phyloP scores from a whole-genome alignment of 2,329 filamentous ascomycete genomes.

The Pseudogymnoascus sp. region DNA sequence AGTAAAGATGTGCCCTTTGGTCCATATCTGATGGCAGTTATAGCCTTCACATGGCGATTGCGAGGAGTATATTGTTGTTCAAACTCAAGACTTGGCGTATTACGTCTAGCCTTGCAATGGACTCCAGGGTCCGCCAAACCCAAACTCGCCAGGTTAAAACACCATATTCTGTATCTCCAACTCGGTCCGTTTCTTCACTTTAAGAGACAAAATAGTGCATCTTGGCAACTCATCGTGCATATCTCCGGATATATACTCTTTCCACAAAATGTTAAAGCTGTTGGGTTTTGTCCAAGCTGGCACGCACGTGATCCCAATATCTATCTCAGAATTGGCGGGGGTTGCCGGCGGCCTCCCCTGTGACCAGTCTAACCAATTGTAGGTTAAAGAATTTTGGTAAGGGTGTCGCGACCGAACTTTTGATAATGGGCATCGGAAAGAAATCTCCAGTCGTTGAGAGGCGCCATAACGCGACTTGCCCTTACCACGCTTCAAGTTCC shows the following conservation, averaged over 20 bases:
- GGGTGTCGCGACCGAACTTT: constrained; percentile 7
- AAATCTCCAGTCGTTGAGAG: background rate
- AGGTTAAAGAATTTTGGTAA: constrained; percentile 3
- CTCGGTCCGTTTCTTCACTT: background rate
- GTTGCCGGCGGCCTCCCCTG: background rate
- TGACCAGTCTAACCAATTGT: constrained; percentile 3
- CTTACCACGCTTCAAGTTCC: background rate
- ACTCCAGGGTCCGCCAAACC: background rate
- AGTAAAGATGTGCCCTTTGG: background rate
- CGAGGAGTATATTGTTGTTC: background rate
- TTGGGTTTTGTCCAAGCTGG: background rate
- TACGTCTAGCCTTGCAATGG: background rate
- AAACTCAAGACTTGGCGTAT: background rate
- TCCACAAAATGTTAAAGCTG: background rate
- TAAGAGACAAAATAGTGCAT: background rate
- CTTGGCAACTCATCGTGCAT: background rate
- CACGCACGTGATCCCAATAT: background rate
- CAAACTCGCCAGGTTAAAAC: background rate
- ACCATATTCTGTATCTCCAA: background rate
- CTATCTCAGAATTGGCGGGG: background rate
- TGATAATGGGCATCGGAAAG: background rate
- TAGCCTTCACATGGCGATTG: background rate
- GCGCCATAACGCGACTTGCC: background rate
- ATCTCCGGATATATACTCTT: background rate
- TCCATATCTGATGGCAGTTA: background rate